Evolutionary conservation across 441 rosid genomes (phyloP), one percentile per base, ranked within the genome.

Genomic region (Capsella rubella): DNA sequence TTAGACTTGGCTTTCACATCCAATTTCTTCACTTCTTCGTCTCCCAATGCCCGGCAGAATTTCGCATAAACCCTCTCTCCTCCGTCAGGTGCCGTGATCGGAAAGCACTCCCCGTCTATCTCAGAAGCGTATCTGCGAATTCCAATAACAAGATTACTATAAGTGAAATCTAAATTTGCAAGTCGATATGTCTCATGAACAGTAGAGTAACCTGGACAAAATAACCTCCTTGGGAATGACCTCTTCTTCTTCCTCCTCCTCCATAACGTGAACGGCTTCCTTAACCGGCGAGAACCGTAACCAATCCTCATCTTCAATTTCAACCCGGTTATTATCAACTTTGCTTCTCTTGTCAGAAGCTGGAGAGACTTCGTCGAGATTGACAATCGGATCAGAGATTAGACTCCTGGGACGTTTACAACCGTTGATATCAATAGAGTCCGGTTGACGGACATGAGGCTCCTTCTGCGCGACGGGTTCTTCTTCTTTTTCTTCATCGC

Each of bases 21-120:
- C 83, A 87, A 67, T 79, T 78, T 82, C 82, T 79, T 81, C 65
- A 62, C 60, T 31, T 58, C 70, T 58, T 71, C 84, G 43, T 85
- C 90, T 53, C 70, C 77, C 69, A 81, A 81, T 57, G 79, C 69
- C 76, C 90, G 73, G 70, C 83, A 83, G 39, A 96, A 79, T 85
- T 86, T 96, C 13, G 88, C 92, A 64, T 93, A 96, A 82, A 96
- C 94, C 86, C 97, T 87, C 39, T 91, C 92, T 25, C 97, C 96
- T 28, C 93, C 88, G 47, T 82, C 80, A 0, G 97, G 97, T 10
- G 92, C 96, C 3, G 98, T 96, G 54, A 96, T 84, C 1, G 98
- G 95, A 65, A 96, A 11, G 45, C 85, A 93, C 53, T 88, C 97
- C 8, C 99, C 98, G 21, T 93, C 89, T 29, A 96, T 91, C 83